phyloP scores from a whole-genome alignment of 2,329 filamentous ascomycete genomes.

The Fusarium fujikuroi region DNA sequence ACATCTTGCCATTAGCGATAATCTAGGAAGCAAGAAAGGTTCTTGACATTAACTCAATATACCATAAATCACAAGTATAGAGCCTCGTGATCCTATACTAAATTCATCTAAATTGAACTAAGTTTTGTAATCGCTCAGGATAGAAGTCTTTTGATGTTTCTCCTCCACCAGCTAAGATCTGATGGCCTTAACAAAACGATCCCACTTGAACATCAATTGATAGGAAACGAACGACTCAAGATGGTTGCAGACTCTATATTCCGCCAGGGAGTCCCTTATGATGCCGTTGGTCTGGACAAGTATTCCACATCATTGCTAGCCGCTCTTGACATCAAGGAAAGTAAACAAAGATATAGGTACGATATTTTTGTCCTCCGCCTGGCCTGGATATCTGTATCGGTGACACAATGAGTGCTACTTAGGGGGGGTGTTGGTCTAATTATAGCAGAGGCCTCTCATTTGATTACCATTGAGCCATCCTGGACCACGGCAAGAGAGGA shows the following conservation, averaged over 20 bases:
- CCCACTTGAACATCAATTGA: not conserved
- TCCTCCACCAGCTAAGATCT: not conserved
- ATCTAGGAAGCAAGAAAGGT: not conserved
- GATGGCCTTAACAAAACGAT: not conserved
- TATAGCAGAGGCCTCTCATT: not conserved
- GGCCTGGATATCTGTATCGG: not conserved
- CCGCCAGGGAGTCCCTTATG: not conserved
- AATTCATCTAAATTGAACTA: not conserved
- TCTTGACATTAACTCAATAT: not conserved
- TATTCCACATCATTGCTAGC: not conserved
- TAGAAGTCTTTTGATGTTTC: not conserved
- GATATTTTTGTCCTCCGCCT: not conserved
- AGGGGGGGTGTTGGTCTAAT: not conserved
- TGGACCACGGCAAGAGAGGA: not conserved
- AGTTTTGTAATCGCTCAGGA: not conserved
- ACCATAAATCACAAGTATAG: not conserved
- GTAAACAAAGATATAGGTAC: not conserved
- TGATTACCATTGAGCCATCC: not conserved
- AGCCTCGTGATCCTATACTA: not conserved
- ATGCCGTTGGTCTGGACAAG: not conserved
- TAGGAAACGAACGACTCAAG: not conserved
- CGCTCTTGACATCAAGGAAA: not conserved
- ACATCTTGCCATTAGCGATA: not conserved
- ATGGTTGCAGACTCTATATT: not conserved
- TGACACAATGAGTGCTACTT: not conserved